Conservation (phyloP, 805 yeast genomes). For the Priceomyces melissophilus region DNA sequence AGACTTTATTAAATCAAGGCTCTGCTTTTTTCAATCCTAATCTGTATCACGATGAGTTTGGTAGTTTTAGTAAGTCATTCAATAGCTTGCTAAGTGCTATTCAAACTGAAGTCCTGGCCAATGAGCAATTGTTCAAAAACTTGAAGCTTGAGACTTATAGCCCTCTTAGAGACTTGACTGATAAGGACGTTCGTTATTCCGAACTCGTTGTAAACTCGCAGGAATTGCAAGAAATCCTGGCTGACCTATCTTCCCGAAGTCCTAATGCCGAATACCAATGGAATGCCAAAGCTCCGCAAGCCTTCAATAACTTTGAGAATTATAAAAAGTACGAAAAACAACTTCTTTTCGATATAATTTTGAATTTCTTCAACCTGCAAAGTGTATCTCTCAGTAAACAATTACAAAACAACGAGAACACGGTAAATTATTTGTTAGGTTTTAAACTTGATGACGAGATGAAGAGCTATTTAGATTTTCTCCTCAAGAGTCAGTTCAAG, state of each 20-base stretch:
- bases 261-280: slow-evolving; percentile 53
- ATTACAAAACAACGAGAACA: slow-evolving; percentile 50
- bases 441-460: slow-evolving; percentile 37
- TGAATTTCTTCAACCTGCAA: slow-evolving; percentile 51
- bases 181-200: slow-evolving; percentile 52
- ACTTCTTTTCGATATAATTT: slow-evolving; percentile 56
- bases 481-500: slow-evolving; percentile 24
- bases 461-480: slow-evolving; percentile 32
- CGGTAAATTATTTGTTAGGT: slow-evolving; percentile 60
- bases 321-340: slow-evolving; percentile 62
- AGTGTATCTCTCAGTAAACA: slow-evolving; percentile 21
- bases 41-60: slow-evolving; percentile 30
- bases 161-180: slow-evolving; percentile 51
- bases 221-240: slow-evolving; percentile 38
- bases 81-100: slow-evolving; percentile 46
- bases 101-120: slow-evolving; percentile 47
- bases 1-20: slow-evolving; percentile 49
- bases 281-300: slow-evolving; percentile 75
- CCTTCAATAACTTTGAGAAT: slow-evolving; percentile 70
- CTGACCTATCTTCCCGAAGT: slow-evolving; percentile 14
- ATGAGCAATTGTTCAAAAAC: slow-evolving; percentile 43
- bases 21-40: slow-evolving; percentile 15
- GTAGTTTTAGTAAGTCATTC: slow-evolving; percentile 43
- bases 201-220: slow-evolving; percentile 50
- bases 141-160: slow-evolving; percentile 54